Evolutionary conservation across 768 basidiomycete species (phyloP).

Genomic region (Mycena latifolia): DNA sequence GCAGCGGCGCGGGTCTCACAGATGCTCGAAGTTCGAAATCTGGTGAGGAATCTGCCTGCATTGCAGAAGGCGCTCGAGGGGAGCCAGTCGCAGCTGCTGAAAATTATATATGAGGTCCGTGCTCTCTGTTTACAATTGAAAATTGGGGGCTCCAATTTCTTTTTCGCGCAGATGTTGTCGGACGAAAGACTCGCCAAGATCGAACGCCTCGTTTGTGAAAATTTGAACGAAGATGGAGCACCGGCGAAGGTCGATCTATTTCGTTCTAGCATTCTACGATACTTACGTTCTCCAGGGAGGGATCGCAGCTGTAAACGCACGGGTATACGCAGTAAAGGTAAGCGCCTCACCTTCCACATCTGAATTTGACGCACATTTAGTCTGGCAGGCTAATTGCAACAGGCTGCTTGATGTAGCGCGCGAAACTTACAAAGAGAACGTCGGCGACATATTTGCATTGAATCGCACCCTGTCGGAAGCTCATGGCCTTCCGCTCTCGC

Average conservation of each 20-base stretch:
- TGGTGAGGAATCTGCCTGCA: constrained; percentile 75
- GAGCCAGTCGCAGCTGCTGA: constrained; percentile 69
- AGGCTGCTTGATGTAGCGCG: constrained; percentile 93
- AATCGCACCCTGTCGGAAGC: constrained; percentile 69
- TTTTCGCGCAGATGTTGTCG: constrained; percentile 68
- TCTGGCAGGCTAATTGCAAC: constrained; percentile 76
- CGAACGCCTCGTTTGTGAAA: constrained; percentile 65
- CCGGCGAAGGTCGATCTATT: constrained; percentile 64
- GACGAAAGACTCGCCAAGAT: constrained; percentile 80
- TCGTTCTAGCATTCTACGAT: background rate
- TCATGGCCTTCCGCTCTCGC: constrained; percentile 72
- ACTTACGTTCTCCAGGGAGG: constrained; percentile 64
- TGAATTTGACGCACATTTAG: background rate
- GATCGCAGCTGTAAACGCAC: constrained; percentile 78
- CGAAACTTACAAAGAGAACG: constrained; percentile 94
- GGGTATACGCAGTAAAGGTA: constrained; percentile 91
- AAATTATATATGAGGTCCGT: constrained; percentile 70
- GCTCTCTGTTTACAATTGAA: background rate
- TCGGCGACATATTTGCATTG: constrained; percentile 86
- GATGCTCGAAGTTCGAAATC: constrained; percentile 82
- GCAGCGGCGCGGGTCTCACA: constrained; percentile 80
- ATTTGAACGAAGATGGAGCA: constrained; percentile 80
- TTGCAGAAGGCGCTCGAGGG: constrained; percentile 73
- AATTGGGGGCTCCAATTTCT: background rate
- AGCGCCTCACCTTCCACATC: background rate